Evolutionary conservation across 257 asterid genomes (phyloP).

Genomic region (Coffea canephora): DNA sequence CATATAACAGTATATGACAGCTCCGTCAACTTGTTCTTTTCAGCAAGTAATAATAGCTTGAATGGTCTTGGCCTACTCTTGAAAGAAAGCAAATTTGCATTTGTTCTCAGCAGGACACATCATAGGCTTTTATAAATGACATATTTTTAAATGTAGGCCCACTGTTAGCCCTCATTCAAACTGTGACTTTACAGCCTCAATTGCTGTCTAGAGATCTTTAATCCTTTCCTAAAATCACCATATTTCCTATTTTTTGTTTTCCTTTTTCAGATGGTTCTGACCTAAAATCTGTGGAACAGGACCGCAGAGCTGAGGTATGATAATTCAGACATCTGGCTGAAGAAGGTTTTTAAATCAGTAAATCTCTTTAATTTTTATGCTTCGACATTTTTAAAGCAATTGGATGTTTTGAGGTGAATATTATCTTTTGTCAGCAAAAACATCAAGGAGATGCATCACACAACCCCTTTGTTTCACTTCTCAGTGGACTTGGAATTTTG

Average conservation of each 20-base stretch:
- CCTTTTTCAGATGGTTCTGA: conserved; percentile 48
- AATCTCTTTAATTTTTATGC: conserved; percentile 5
- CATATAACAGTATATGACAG: not conserved
- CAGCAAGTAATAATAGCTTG: not conserved
- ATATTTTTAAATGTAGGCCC: not conserved
- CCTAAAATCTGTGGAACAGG: conserved; percentile 29
- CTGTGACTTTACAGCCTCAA: not conserved
- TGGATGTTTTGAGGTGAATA: conserved; percentile 25
- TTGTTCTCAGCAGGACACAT: not conserved
- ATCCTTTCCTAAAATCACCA: conserved; percentile 17
- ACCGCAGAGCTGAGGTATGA: conserved; percentile 55
- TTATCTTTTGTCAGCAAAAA: conserved; percentile 39
- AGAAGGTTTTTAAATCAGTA: conserved; percentile 20
- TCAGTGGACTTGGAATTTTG: conserved; percentile 57
- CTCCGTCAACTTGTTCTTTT: not conserved
- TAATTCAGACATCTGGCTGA: conserved; percentile 28
- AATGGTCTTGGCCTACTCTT: not conserved
- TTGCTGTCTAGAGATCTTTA: not conserved
- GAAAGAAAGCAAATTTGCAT: not conserved
- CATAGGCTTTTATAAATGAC: not conserved
- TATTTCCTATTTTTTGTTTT: conserved; percentile 13
- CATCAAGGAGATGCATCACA: conserved; percentile 36
- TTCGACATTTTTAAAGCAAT: conserved; percentile 19
- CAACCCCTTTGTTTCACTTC: conserved; percentile 49
- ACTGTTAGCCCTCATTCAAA: not conserved